A percentile compares a stretch with the other conserved stretches of the same genome.
Conservation (phyloP, 805 yeast genomes). For the Lachancea kluyveri region DNA sequence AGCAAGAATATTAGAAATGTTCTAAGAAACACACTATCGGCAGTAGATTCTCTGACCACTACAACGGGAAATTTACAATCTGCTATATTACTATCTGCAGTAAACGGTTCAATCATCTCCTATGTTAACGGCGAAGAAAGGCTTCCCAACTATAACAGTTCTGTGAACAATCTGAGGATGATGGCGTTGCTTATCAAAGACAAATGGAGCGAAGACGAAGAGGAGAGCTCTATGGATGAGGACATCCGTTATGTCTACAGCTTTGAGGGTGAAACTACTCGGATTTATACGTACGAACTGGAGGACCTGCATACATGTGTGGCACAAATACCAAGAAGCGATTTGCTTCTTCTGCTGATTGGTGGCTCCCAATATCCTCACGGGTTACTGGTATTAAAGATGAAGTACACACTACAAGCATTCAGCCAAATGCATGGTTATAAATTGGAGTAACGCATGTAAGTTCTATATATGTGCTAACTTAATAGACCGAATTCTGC, state of each 20-base stretch:
- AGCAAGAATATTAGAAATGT: slow-evolving; percentile 19
- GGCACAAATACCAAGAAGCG: slow-evolving; percentile 26
- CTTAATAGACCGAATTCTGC: too few species aligned
- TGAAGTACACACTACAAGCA: slow-evolving; percentile 21
- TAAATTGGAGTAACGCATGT: slow-evolving; percentile 18
- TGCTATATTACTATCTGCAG: slow-evolving; percentile 19
- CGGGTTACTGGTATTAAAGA: slow-evolving; percentile 27
- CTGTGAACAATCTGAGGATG: slow-evolving; percentile 26
- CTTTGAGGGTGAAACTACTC: slow-evolving; percentile 11
- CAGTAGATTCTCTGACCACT: slow-evolving; percentile 16
- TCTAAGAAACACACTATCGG: slow-evolving; percentile 14
- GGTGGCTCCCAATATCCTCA: slow-evolving; percentile 24
- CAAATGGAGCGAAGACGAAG: slow-evolving; percentile 30
- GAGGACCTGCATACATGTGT: slow-evolving; percentile 29
- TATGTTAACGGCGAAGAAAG: slow-evolving; percentile 14
- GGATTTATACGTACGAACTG: slow-evolving; percentile 27
- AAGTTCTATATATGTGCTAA: too few species aligned
- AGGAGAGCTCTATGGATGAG: slow-evolving; percentile 9
- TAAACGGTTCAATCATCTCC: slow-evolving; percentile 28
- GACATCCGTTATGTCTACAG: slow-evolving; percentile 13
- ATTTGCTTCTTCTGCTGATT: slow-evolving; percentile 22
- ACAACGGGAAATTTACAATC: slow-evolving; percentile 18
- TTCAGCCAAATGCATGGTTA: slow-evolving; percentile 21
- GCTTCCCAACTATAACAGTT: slow-evolving; percentile 11
- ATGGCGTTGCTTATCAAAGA: slow-evolving; percentile 29